Percentiles rank a stretch among this genome's conserved stretches.
phyloP scores from a whole-genome alignment of 371 early-diverging fungal genomes.

The Mucor circinelloides region DNA sequence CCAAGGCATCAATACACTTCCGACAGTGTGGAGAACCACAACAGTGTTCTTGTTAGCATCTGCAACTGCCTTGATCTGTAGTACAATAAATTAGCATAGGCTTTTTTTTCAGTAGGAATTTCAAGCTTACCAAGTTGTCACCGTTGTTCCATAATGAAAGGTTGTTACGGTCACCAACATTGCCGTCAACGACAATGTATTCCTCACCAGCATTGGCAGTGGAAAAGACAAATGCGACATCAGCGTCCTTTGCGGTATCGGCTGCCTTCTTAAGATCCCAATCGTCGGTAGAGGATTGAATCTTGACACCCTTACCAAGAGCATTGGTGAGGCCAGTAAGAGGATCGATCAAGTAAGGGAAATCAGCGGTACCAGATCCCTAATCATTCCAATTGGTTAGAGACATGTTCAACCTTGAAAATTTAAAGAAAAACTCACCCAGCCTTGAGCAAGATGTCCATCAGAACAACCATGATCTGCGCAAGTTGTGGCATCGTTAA shows the following conservation, averaged over 20 bases:
- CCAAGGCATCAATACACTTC: constrained; percentile 63
- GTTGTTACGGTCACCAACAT: constrained; percentile 60
- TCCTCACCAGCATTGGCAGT: constrained; percentile 64
- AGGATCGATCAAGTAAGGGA: constrained; percentile 60
- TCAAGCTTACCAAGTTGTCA: constrained; percentile 50
- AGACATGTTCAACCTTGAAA: background rate
- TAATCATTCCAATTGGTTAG: background rate
- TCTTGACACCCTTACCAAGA: constrained; percentile 32
- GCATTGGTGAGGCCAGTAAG: constrained; percentile 42
- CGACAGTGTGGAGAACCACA: constrained; percentile 64
- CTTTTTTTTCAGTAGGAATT: background rate
- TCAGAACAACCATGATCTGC: constrained; percentile 30
- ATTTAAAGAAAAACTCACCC: constrained; percentile 30
- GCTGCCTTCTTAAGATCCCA: constrained; percentile 40
- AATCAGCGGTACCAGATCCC: constrained; percentile 62
- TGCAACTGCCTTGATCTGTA: constrained; percentile 57
- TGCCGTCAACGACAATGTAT: constrained; percentile 38
- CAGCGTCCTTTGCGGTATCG: constrained; percentile 41
- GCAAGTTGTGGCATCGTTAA: constrained; percentile 30
- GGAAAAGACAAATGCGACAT: constrained; percentile 62
- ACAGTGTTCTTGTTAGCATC: constrained; percentile 54
- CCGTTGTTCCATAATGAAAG: constrained; percentile 63
- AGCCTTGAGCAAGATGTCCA: constrained; percentile 64
- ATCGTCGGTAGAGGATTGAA: constrained; percentile 38
- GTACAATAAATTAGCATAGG: background rate